Evolutionary conservation across 78 protist genomes (phyloP), one percentile per base, ranked within the genome.

Genomic region (Protostelium mycophagum): DNA sequence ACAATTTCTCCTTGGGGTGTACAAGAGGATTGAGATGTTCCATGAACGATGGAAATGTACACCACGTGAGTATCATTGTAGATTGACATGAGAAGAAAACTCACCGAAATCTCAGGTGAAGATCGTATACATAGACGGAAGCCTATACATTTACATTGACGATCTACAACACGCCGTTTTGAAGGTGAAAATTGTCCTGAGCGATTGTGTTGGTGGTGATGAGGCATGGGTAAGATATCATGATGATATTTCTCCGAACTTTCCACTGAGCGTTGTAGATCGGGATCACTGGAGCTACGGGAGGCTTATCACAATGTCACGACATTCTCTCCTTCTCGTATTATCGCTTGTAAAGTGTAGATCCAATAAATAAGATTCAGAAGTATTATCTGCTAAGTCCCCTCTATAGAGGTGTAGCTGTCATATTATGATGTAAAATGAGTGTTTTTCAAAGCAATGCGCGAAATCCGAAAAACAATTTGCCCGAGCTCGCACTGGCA

Each of bases 221-320:
- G 31, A 51, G 73, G 73, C 73, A 25, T 51, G 73, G 73, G 73
- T 51, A 16, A 51, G 16, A 16, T 51, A 25, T 16, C 73, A 51
- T 51, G 31, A 16, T 25, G 16, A 51, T 51, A 25, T 51, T 16
- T 51, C 73, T 25, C 73, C n/a, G n/a, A n/a, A 51, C 73, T 51
- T 16, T 25, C 73, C n/a, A n/a, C n/a, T n/a, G n/a, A n/a, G 16
- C 73, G 73, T 51, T 5, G 16, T 16, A 51, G 85, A 88, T 93
- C 36, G 96, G 96, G 0, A 38, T 88, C 73, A 93, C 96, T 37
- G 96, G 91, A 83, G 28, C 96, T 28, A 93, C 96, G 38, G 96
- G 96, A 87, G 96, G 96, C 28, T 29, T 91, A 37, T 85, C 63
- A 83, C 96, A 93, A 91, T 25, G 38, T 10, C 96, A 93, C 84